Evolutionary conservation across 495 filamentous ascomycete genomes (phyloP).

Genomic region (Aspergillus coremiiformis): DNA sequence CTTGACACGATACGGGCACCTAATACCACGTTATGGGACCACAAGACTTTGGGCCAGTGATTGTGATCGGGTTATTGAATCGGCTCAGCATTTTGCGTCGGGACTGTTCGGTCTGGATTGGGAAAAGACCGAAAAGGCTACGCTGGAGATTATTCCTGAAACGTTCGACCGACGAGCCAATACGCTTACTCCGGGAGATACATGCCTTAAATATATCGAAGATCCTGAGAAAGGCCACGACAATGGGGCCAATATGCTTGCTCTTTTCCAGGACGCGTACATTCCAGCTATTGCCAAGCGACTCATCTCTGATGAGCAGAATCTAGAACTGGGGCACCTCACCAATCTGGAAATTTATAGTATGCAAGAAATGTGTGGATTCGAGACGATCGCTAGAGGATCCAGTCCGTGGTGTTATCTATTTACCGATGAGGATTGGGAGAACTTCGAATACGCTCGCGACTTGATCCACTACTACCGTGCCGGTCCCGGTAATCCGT

Average conservation of each 20-base stretch:
- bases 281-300: slow-evolving; percentile 39
- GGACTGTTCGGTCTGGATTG: slow-evolving; percentile 52
- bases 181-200: slow-evolving; percentile 53
- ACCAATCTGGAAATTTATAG: slow-evolving; percentile 45
- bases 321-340: slow-evolving; percentile 30
- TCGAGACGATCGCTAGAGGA: slow-evolving; percentile 48
- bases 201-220: slow-evolving; percentile 44
- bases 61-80: slow-evolving; percentile 49
- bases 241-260: slow-evolving; percentile 40
- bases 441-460: slow-evolving; percentile 53
- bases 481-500: slow-evolving; percentile 51
- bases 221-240: slow-evolving; percentile 44
- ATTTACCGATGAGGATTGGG: slow-evolving; percentile 51
- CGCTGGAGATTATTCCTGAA: slow-evolving; percentile 48
- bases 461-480: slow-evolving; percentile 56
- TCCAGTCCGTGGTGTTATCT: slow-evolving; percentile 51
- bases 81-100: slow-evolving; percentile 48
- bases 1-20: slow-evolving; percentile 45
- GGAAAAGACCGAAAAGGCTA: slow-evolving; percentile 26
- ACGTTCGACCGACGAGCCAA: slow-evolving; percentile 41
- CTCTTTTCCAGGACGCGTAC: slow-evolving; percentile 42
- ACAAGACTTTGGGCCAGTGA: slow-evolving; percentile 50
- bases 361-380: slow-evolving; percentile 59
- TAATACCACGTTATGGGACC: slow-evolving; percentile 22
- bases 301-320: slow-evolving; percentile 32